Conservation (phyloP, 148 eudicot species). For the Rhododendron griersonianum region DNA sequence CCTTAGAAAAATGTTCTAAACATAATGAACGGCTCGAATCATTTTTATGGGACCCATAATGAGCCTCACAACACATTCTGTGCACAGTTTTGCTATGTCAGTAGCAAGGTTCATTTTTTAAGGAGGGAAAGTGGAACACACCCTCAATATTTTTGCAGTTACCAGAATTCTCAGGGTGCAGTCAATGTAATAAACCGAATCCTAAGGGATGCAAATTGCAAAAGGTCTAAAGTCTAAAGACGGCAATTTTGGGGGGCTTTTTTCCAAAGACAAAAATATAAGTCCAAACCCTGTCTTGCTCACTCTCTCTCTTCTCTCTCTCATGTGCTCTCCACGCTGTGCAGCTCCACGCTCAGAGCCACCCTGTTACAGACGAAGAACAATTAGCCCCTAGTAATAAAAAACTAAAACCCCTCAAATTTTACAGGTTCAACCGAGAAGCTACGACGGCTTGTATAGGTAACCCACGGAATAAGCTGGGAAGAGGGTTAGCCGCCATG, state of each 20-base stretch:
- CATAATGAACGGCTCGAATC: too few species aligned
- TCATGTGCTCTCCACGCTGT: not conserved
- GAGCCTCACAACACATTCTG: too few species aligned
- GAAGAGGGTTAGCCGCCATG: conserved; percentile 35
- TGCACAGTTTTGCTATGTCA: too few species aligned
- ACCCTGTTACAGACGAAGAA: conserved; percentile 7
- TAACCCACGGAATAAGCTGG: conserved; percentile 32
- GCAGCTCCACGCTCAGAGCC: conserved; percentile 3
- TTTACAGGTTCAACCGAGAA: not conserved
- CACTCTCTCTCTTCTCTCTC: not conserved
- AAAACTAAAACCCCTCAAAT: not conserved
- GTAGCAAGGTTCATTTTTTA: too few species aligned
- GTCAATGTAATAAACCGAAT: not conserved
- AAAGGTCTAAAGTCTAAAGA: not conserved
- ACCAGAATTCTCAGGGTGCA: not conserved
- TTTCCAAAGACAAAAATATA: not conserved
- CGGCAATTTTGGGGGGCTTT: not conserved
- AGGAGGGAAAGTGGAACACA: too few species aligned
- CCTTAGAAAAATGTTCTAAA: too few species aligned
- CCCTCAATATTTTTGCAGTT: not conserved
- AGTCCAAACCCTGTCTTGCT: not conserved
- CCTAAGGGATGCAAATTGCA: not conserved
- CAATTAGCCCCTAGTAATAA: not conserved
- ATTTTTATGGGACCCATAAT: too few species aligned
- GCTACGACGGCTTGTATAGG: conserved; percentile 44